phyloP scores from a whole-genome alignment of 805 yeast species.

The Danielozyma ontarioensis region DNA sequence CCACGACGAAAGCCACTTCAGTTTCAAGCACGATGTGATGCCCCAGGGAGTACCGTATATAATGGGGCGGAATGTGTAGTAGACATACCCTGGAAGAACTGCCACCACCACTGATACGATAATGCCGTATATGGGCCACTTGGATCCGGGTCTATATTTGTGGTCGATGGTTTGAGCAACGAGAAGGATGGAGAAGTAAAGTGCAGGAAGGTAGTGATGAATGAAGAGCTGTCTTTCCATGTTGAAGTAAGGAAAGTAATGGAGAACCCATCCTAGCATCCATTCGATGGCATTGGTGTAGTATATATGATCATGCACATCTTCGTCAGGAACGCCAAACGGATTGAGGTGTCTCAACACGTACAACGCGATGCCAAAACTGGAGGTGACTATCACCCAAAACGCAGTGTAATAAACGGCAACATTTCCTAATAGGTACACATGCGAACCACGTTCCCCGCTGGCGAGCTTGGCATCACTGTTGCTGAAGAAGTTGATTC shows the following conservation, averaged over 20 bases:
- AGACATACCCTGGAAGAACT: constrained; percentile 19
- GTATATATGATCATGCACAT: constrained; percentile 7
- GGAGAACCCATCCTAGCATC: constrained; percentile 53
- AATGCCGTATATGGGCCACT: constrained; percentile 19
- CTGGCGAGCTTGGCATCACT: constrained; percentile 18
- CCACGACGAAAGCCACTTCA: constrained; percentile 37
- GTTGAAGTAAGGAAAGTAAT: constrained; percentile 51
- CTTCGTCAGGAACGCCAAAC: constrained; percentile 14
- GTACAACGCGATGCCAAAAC: constrained; percentile 13
- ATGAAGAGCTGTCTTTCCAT: constrained; percentile 35
- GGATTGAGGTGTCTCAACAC: constrained; percentile 26
- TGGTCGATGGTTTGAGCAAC: constrained; percentile 42
- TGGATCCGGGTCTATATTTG: constrained; percentile 23
- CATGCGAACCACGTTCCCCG: constrained; percentile 21
- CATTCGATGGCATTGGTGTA: constrained; percentile 28
- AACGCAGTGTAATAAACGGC: constrained; percentile 49
- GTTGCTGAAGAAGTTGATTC: constrained; percentile 53
- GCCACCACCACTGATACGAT: constrained; percentile 14
- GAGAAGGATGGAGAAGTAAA: constrained; percentile 44
- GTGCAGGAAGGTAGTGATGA: constrained; percentile 46
- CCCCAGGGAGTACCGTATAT: constrained; percentile 47
- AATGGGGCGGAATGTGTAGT: constrained; percentile 31
- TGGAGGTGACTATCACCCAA: constrained; percentile 24
- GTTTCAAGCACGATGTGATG: constrained; percentile 28
- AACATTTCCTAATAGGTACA: constrained; percentile 64